Evolutionary conservation across 2,329 filamentous ascomycete genomes (phyloP).

Genomic region (Aaosphaeria pasadenensis): DNA sequence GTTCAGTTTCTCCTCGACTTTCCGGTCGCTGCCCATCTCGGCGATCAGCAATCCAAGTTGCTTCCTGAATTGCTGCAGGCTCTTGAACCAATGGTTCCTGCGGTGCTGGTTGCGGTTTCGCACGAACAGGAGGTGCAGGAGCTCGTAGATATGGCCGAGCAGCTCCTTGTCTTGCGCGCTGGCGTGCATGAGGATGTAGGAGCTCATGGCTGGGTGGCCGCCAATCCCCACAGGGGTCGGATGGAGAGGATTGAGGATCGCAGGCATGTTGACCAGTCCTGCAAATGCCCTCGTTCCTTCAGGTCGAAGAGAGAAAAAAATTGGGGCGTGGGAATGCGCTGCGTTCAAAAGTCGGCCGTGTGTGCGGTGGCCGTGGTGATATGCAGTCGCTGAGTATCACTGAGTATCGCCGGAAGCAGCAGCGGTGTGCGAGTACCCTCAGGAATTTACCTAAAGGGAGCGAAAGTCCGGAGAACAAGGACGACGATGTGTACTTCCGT

Average conservation of each 20-base stretch:
- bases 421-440: no score
- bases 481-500: no score
- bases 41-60: slow-evolving; percentile 55
- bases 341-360: no score
- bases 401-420: no score
- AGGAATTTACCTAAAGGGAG: no score
- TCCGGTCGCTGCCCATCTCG: slow-evolving; percentile 20
- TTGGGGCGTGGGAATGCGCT: no score
- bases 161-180: slow-evolving; percentile 24
- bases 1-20: slow-evolving; percentile 19
- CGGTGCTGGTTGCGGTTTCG: slow-evolving; percentile 93
- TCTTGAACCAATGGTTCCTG: slow-evolving; percentile 75
- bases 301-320: neutral
- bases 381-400: no score
- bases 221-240: neutral
- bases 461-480: no score
- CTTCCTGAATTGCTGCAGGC: slow-evolving; percentile 69
- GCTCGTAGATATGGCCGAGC: slow-evolving; percentile 41
- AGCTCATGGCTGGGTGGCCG: slow-evolving; percentile 12
- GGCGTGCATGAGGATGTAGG: slow-evolving; percentile 16
- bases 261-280: neutral
- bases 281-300: no score
- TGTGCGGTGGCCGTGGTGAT: no score
- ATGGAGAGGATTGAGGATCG: neutral
- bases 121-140: slow-evolving; percentile 72